These are phyloP conservation scores for Batkoa obscura DNA, from an alignment of 371 early-diverging fungal species.

Conservation along the genomic window DNA sequence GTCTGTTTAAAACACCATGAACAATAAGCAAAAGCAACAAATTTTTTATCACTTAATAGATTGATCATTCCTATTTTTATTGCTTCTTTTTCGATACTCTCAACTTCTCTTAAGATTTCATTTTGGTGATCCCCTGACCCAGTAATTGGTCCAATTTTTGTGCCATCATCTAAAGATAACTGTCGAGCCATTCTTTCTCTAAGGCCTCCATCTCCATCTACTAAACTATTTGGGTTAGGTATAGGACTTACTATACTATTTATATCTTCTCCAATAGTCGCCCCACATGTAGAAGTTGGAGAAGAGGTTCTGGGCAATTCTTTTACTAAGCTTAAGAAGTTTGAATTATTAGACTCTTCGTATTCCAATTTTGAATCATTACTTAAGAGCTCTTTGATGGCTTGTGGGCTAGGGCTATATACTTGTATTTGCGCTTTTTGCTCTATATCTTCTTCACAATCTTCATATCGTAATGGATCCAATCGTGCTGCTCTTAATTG, in stretches of 20 bases:
- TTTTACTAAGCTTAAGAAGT: too few species aligned
- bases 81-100: too few species aligned
- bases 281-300: neutral
- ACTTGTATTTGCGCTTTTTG: too few species aligned
- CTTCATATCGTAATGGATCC: neutral
- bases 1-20: slow-evolving; percentile 1
- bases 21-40: neutral
- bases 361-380: too few species aligned
- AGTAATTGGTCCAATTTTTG: too few species aligned
- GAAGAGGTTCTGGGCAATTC: neutral
- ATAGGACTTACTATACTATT: neutral
- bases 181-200: neutral
- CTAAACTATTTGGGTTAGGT: neutral
- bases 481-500: neutral
- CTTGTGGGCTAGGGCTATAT: too few species aligned
- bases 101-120: too few species aligned
- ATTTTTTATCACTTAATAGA: neutral
- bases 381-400: too few species aligned
- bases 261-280: neutral
- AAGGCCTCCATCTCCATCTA: too few species aligned
- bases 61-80: too few species aligned
- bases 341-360: too few species aligned
- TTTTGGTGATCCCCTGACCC: too few species aligned
- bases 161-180: neutral
- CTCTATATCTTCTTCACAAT: neutral